Conservation (phyloP, 2,329 filamentous ascomycete genomes). For the Nannizziopsis arthrosporioides region DNA sequence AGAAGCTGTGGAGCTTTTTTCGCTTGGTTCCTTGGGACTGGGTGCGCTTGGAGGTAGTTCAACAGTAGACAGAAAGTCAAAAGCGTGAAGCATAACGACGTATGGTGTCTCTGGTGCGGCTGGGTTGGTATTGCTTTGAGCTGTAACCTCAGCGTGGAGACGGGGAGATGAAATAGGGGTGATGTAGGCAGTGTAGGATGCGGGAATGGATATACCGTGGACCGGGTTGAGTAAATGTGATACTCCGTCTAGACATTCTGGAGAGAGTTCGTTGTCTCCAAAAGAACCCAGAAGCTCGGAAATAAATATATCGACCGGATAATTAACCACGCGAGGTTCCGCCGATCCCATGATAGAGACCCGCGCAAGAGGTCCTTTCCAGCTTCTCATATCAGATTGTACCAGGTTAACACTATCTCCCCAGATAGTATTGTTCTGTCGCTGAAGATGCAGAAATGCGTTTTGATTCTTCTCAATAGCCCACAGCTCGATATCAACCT, state of each 20-base stretch:
- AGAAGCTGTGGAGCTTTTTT: conserved; percentile 9
- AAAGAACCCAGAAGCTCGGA: conserved; percentile 90
- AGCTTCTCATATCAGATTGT: conserved; percentile 93
- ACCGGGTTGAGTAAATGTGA: conserved; percentile 72
- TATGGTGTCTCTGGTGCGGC: conserved; percentile 82
- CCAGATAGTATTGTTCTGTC: conserved; percentile 79
- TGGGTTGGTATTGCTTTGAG: conserved; percentile 50
- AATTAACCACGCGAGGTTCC: conserved; percentile 16
- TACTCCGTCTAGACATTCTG: conserved; percentile 91
- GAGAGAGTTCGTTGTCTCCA: conserved; percentile 91
- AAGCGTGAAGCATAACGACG: conserved; percentile 81
- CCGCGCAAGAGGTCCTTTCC: conserved; percentile 59
- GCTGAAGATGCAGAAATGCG: conserved; percentile 81
- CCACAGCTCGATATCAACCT: conserved; percentile 73
- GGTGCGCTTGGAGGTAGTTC: conserved; percentile 34
- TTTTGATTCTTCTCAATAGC: conserved; percentile 98
- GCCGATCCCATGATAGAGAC: conserved; percentile 25
- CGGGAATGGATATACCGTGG: conserved; percentile 85
- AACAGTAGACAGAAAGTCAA: conserved; percentile 70
- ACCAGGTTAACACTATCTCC: conserved; percentile 68
- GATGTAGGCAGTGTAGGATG: conserved; percentile 84
- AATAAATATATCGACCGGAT: conserved; percentile 69
- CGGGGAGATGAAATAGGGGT: conserved; percentile 85
- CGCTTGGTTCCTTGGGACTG: conserved; percentile 10
- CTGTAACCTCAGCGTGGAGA: conserved; percentile 66